Base-by-base conservation (phyloP, 2,329 filamentous ascomycete genomes). In the Calonectria pseudoturangicola region DNA sequence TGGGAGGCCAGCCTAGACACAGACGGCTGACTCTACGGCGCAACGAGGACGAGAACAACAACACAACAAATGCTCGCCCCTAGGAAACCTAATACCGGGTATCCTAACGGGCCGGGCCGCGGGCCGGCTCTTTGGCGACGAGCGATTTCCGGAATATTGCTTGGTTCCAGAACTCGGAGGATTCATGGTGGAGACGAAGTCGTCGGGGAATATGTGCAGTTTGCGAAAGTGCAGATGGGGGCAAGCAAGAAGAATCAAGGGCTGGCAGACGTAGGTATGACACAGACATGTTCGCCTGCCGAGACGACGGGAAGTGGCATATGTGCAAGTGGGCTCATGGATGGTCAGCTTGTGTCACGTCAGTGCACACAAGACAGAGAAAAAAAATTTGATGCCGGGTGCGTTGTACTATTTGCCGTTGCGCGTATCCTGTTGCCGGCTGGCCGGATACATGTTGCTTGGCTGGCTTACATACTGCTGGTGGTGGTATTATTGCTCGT, bases 71-170 rank as follows among this genome's bases (percentile, higher is more conserved):
- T 36, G n/a, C 54, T 58, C 54, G 54, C 30, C 51, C 41, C n/a
- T 56, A 66, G 56, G 67, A 51, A 48, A 68, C 68, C 73, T 71
- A 74, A 56, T 67, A 68, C 74, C 71, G 74, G 76, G 74, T 77
- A 75, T 76, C 71, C 67, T 73, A 74, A 74, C 78, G 78, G 78
- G 75, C 77, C 78, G 78, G 76, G 71, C 78, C 78, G 78, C 77
- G 70, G 73, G 75, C 74, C 76, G 72, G 73, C 64, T 68, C 43
- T 63, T 47, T 68, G 66, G 66, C 67, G 72, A 65, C 60, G 41
- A 56, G 45, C 48, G 27, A 68, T 56, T 68, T 51, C 64, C 41
- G 28, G 65, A 63, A 41, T 39, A 63, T 60, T 69, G 36, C 41
- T 63, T 71, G 66, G 43, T 70, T 74, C 66, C 66, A 70, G 62